Evolutionary conservation across 306 rosid genomes (phyloP).

Genomic region (Amphicarpaea edgeworthii): DNA sequence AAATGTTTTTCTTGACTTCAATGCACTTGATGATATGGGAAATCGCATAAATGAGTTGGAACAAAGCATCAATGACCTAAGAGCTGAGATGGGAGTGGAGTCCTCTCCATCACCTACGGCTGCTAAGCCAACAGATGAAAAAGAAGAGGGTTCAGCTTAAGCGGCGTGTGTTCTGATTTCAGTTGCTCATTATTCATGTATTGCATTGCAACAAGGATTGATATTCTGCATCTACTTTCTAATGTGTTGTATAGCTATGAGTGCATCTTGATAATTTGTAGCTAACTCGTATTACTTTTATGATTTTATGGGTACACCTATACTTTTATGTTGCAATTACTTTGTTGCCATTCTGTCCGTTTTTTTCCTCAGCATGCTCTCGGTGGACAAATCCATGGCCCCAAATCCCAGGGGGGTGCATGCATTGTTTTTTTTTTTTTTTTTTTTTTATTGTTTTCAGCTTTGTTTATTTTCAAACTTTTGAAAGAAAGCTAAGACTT

Average conservation of each 20-base stretch:
- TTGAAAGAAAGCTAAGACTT: background rate
- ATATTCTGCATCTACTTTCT: constrained; percentile 27
- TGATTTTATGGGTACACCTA: constrained; percentile 12
- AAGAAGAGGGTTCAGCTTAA: constrained; percentile 75
- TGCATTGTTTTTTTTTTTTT: too few relatives aligned
- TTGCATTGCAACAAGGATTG: constrained; percentile 44
- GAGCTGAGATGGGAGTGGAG: constrained; percentile 95
- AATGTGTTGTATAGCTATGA: constrained; percentile 33
- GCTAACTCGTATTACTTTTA: constrained; percentile 30
- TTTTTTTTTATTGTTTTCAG: too few relatives aligned
- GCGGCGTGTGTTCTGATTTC: constrained; percentile 7
- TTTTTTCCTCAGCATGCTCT: background rate
- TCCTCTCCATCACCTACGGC: constrained; percentile 73
- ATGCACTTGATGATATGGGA: constrained; percentile 97
- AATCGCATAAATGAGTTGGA: constrained; percentile 92
- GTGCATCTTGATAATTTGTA: constrained; percentile 41
- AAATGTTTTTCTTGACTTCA: constrained; percentile 67
- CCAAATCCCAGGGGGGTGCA: background rate
- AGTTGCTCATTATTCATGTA: constrained; percentile 35
- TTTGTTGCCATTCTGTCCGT: background rate
- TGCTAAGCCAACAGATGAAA: constrained; percentile 61
- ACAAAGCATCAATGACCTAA: constrained; percentile 85
- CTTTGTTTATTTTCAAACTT: background rate
- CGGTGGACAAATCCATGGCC: background rate
- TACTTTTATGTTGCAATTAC: constrained; percentile 23